These are phyloP conservation scores for Linnemannia hyalina DNA, from an alignment of 192 early-diverging fungal genomes.

Conservation along the genomic window DNA sequence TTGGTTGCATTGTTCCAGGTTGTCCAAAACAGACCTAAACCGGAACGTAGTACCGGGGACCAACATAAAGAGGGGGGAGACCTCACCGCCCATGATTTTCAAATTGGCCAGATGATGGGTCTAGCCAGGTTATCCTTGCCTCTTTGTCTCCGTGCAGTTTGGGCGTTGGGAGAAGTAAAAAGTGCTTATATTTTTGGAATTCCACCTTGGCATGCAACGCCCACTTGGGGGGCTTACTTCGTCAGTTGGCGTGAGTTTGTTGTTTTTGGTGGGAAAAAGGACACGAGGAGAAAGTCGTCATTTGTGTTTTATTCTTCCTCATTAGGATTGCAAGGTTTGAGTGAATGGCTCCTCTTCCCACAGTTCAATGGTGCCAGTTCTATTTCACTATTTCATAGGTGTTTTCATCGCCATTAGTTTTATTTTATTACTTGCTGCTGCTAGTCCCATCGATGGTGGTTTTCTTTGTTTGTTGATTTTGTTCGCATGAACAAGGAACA, in stretches of 20 bases:
- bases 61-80: background rate
- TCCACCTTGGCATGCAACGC: background rate
- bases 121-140: background rate
- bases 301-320: background rate
- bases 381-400: no score
- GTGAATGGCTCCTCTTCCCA: background rate
- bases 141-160: background rate
- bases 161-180: background rate
- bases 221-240: background rate
- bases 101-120: background rate
- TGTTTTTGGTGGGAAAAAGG: conserved; percentile 1
- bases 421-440: no score
- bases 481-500: background rate
- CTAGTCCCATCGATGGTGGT: background rate
- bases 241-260: background rate
- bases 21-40: background rate
- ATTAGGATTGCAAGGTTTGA: background rate
- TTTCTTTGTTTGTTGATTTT: background rate
- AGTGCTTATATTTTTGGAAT: background rate
- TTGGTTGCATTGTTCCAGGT: background rate
- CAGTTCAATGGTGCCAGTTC: no score
- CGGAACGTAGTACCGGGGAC: background rate
- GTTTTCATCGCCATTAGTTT: no score
- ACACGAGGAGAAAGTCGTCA: background rate
- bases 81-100: background rate